phyloP scores from a whole-genome alignment of 2,329 filamentous ascomycete genomes.

The Xylogone sp. region DNA sequence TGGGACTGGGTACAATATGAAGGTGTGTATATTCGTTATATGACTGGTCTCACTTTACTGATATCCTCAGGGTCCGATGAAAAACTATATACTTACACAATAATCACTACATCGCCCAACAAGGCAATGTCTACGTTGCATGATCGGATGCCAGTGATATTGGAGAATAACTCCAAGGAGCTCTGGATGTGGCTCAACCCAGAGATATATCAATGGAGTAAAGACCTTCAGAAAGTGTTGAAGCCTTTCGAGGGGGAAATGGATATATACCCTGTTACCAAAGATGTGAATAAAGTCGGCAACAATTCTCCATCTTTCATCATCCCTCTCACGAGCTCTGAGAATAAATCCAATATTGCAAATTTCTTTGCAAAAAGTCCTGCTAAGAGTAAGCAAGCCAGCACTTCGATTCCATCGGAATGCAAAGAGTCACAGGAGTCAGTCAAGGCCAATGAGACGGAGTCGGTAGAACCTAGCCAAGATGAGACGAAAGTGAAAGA shows the following conservation, averaged over 20 bases:
- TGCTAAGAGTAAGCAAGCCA: conserved; percentile 11
- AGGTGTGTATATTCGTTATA: conserved; percentile 38
- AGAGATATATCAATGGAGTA: conserved; percentile 65
- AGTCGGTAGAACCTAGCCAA: conserved; percentile 10
- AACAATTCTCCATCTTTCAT: conserved; percentile 85
- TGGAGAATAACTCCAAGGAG: conserved; percentile 70
- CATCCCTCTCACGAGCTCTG: conserved; percentile 75
- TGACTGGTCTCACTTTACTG: conserved; percentile 4
- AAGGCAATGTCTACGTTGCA: conserved; percentile 82
- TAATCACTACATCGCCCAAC: conserved; percentile 89
- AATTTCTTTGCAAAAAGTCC: conserved; percentile 76
- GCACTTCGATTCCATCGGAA: background rate
- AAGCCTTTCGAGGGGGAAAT: conserved; percentile 75
- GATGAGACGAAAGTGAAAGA: conserved; percentile 8
- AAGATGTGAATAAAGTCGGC: conserved; percentile 90
- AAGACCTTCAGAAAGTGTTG: conserved; percentile 73
- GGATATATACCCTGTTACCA: conserved; percentile 80
- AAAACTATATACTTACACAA: conserved; percentile 82
- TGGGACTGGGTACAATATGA: conserved; percentile 88
- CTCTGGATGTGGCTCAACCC: conserved; percentile 80
- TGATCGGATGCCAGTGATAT: conserved; percentile 91
- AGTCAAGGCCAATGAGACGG: conserved; percentile 4
- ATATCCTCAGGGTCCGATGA: conserved; percentile 48
- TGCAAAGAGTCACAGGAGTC: background rate
- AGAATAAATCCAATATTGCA: conserved; percentile 90